Conservation (phyloP, 129 eudicot genomes). For the Daucus carota region DH1_v3.0 NC_030387.2:37826001-37826500, state of each 20-base stretch:
- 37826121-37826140: background rate
- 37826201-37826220: slow-evolving; percentile 82
- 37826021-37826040: background rate
- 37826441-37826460: background rate
- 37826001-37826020: too few species aligned
- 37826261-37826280: slow-evolving; percentile 97
- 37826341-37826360: background rate
- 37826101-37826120: background rate
- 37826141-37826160: background rate
- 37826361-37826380: background rate
- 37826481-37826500: background rate
- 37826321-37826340: background rate
- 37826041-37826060: background rate
- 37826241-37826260: slow-evolving; percentile 89
- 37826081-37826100: background rate
- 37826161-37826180: background rate
- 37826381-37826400: background rate
- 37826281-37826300: slow-evolving; percentile 60
- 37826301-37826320: background rate
- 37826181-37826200: background rate
- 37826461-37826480: background rate
- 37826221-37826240: slow-evolving; percentile 91
- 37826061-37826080: background rate
- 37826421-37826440: background rate
- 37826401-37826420: background rate